Percentiles rank a stretch among this genome's conserved stretches.
These are phyloP conservation scores for Suillus tomentosus DNA, from an alignment of 768 basidiomycete genomes.

Conservation along the genomic window DNA sequence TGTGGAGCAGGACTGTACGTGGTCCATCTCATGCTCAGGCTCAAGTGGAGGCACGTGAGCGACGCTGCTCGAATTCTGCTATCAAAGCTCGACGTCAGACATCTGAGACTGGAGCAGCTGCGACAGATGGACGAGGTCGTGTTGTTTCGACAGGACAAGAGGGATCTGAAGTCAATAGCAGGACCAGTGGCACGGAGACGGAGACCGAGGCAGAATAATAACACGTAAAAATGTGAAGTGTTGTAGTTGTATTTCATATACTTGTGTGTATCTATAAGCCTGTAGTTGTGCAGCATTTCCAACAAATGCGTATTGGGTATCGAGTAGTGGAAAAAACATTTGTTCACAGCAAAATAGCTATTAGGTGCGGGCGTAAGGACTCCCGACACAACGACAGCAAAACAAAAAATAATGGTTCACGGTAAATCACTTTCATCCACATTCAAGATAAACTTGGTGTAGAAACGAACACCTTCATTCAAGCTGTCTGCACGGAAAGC, in stretches of 20 bases:
- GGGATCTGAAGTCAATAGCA: slow-evolving; percentile 18
- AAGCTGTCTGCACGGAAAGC: slow-evolving; percentile 52
- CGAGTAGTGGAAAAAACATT: neutral
- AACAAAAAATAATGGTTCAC: slow-evolving; percentile 5
- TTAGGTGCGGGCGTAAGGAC: no score
- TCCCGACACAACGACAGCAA: no score
- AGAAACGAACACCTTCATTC: slow-evolving; percentile 69
- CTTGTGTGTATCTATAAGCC: slow-evolving; percentile 2
- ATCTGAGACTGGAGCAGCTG: slow-evolving; percentile 12
- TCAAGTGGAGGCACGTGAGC: slow-evolving; percentile 22
- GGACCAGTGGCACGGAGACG: slow-evolving; percentile 20
- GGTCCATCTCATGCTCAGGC: slow-evolving; percentile 22
- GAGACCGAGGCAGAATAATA: slow-evolving; percentile 17
- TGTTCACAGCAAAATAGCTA: neutral
- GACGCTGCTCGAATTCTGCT: slow-evolving; percentile 24
- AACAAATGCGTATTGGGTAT: neutral
- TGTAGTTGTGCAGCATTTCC: neutral
- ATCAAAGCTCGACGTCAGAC: slow-evolving; percentile 22
- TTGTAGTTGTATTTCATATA: neutral
- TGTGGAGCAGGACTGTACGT: slow-evolving; percentile 39
- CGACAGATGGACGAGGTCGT: slow-evolving; percentile 20
- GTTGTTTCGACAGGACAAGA: slow-evolving; percentile 26
- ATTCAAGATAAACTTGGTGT: slow-evolving; percentile 63
- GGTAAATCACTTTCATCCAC: slow-evolving; percentile 50
- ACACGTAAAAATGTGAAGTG: neutral